phyloP scores from a whole-genome alignment of 495 filamentous ascomycete species.

The Penicillium cinerascens region DNA sequence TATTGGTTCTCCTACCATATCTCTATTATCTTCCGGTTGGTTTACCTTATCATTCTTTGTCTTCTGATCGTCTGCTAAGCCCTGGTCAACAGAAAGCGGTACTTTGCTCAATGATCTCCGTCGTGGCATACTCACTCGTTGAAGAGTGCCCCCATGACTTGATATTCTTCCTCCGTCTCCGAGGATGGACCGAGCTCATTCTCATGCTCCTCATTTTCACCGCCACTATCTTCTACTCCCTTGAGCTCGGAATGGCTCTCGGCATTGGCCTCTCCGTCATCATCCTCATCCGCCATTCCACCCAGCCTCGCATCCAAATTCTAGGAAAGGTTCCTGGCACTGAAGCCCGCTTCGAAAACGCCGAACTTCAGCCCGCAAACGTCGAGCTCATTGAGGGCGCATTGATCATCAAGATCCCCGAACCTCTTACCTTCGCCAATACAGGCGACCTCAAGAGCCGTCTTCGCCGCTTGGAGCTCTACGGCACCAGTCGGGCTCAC shows the following conservation, averaged over 20 bases:
- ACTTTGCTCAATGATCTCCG: conserved; percentile 88
- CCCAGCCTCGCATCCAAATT: conserved; percentile 94
- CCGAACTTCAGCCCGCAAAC: conserved; percentile 69
- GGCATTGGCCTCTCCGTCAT: conserved; percentile 86
- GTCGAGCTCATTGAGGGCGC: conserved; percentile 89
- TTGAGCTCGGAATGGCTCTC: conserved; percentile 80
- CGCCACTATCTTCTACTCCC: conserved; percentile 88
- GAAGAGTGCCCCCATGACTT: conserved; percentile 95
- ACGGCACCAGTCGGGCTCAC: conserved; percentile 79
- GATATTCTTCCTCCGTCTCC: conserved; percentile 80
- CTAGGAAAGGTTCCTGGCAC: conserved; percentile 85
- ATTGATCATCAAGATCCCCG: conserved; percentile 94
- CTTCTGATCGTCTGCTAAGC: neutral
- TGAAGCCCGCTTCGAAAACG: conserved; percentile 74
- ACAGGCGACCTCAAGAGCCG: conserved; percentile 88
- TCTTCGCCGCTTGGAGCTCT: conserved; percentile 77
- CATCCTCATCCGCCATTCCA: conserved; percentile 83
- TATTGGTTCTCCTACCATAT: conserved; percentile 79
- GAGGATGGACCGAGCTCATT: conserved; percentile 76
- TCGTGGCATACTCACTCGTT: conserved; percentile 89
- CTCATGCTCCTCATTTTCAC: conserved; percentile 89
- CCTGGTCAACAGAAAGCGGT: conserved; percentile 72
- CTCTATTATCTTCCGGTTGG: conserved; percentile 91
- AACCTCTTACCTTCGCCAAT: conserved; percentile 95
- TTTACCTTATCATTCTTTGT: conserved; percentile 8